These are phyloP conservation scores for Asterophora parasitica DNA, from an alignment of 768 basidiomycete species.

Conservation along the genomic window DNA sequence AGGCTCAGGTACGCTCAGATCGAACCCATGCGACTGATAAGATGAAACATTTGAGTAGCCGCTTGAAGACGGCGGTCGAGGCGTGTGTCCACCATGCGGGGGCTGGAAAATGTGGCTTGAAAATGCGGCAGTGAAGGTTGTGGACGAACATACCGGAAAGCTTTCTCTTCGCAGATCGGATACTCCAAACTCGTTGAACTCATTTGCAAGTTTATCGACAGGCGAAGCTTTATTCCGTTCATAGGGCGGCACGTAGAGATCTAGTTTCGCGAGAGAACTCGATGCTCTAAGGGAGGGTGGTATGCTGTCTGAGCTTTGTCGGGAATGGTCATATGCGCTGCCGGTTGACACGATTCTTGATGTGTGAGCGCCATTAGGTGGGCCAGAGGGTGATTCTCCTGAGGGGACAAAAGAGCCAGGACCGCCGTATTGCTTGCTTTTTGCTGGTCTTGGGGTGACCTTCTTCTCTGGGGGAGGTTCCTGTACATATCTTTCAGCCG, in stretches of 20 bases:
- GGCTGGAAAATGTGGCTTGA: conserved; percentile 22
- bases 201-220: conserved; percentile 53
- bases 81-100: conserved; percentile 30
- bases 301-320: conserved; percentile 44
- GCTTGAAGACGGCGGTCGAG: conserved; percentile 31
- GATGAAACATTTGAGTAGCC: conserved; percentile 28
- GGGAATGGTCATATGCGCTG: conserved; percentile 32
- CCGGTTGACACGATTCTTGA: conserved; percentile 30
- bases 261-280: conserved; percentile 53
- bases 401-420: conserved; percentile 70
- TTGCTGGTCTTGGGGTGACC: conserved; percentile 40
- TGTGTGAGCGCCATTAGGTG: conserved; percentile 22
- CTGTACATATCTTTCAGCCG: conserved; percentile 30
- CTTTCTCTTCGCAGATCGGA: conserved; percentile 52
- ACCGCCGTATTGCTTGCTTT: conserved; percentile 66
- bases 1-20: conserved; percentile 31
- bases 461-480: conserved; percentile 79
- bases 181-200: conserved; percentile 64
- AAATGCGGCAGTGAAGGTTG: not conserved
- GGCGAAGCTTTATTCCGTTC: conserved; percentile 44
- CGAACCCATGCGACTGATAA: conserved; percentile 34
- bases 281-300: conserved; percentile 62
- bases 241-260: conserved; percentile 73
- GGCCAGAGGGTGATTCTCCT: conserved; percentile 28
- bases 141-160: conserved; percentile 44